Conservation (phyloP, 2,329 filamentous ascomycete genomes). For the Sporothrix brunneoviolacea region DNA sequence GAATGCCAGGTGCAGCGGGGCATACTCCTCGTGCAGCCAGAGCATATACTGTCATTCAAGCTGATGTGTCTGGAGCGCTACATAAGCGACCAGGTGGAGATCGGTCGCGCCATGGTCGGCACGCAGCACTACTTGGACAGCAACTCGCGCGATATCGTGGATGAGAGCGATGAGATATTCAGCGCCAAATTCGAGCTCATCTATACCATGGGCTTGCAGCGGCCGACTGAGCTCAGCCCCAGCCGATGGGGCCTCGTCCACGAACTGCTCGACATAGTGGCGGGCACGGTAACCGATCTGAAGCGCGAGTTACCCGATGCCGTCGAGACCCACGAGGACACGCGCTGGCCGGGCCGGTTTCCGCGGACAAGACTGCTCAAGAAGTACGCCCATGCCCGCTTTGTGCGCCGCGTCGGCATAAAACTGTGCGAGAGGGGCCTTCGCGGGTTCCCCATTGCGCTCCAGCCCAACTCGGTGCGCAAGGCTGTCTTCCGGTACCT, state of each 20-base stretch:
- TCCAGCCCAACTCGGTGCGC: constrained; percentile 15
- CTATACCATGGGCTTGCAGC: constrained; percentile 53
- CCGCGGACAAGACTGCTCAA: too few relatives aligned
- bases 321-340: constrained; percentile 39
- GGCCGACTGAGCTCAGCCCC: constrained; percentile 43
- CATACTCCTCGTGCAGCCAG: constrained; percentile 55
- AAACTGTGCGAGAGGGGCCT: too few relatives aligned
- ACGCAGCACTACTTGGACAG: constrained; percentile 40
- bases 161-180: constrained; percentile 61
- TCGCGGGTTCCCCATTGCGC: constrained; percentile 33
- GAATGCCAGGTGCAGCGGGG: constrained; percentile 46
- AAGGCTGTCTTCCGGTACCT: constrained; percentile 31
- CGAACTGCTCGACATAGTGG: constrained; percentile 41
- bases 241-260: constrained; percentile 52
- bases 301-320: constrained; percentile 28
- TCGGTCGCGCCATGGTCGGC: constrained; percentile 31
- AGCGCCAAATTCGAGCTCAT: constrained; percentile 55
- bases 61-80: constrained; percentile 51
- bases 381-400: too few relatives aligned
- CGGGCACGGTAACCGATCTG: constrained; percentile 22
- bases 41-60: constrained; percentile 58
- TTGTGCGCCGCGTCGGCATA: constrained; percentile 33
- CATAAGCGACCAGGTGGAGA: constrained; percentile 22
- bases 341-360: constrained; percentile 21
- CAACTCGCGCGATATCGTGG: constrained; percentile 49